Evolutionary conservation across 2,329 filamentous ascomycete genomes (phyloP).

Genomic region (Aspergillus pseudonomiae): DNA sequence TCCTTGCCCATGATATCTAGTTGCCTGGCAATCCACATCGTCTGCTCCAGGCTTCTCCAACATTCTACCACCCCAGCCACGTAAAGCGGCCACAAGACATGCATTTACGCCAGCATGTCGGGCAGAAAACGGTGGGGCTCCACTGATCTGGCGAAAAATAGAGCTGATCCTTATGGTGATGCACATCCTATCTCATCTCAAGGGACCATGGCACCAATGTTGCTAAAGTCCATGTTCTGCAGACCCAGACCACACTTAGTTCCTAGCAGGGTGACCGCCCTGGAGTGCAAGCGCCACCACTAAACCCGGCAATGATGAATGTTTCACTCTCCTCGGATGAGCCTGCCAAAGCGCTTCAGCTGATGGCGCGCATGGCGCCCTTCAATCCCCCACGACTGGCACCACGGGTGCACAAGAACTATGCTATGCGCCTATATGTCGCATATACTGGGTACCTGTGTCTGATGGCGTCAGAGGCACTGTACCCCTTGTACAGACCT

Average conservation of each 20-base stretch:
- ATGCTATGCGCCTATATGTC: conserved; percentile 19
- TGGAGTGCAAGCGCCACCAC: not conserved
- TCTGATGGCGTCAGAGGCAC: conserved; percentile 16
- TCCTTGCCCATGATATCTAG: too few species aligned
- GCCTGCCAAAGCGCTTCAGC: not conserved
- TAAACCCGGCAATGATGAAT: not conserved
- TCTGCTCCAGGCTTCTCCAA: too few species aligned
- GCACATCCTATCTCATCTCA: too few species aligned
- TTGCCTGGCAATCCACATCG: too few species aligned
- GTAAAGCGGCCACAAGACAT: too few species aligned
- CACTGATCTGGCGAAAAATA: too few species aligned
- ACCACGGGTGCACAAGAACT: conserved; percentile 15
- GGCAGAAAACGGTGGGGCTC: too few species aligned
- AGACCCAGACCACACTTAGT: conserved; percentile 16
- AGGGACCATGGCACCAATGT: conserved; percentile 10
- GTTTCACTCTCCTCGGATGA: not conserved
- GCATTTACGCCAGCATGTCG: too few species aligned
- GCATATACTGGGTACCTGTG: conserved; percentile 23
- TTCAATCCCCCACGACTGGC: not conserved
- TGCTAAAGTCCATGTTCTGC: conserved; percentile 17
- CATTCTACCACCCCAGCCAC: too few species aligned
- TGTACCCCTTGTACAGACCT: conserved; percentile 22
- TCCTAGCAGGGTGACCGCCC: not conserved
- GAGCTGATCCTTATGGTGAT: too few species aligned
- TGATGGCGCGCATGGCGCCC: not conserved